phyloP scores from a whole-genome alignment of 2,329 filamentous ascomycete genomes.

The Beauveria bassiana region DNA sequence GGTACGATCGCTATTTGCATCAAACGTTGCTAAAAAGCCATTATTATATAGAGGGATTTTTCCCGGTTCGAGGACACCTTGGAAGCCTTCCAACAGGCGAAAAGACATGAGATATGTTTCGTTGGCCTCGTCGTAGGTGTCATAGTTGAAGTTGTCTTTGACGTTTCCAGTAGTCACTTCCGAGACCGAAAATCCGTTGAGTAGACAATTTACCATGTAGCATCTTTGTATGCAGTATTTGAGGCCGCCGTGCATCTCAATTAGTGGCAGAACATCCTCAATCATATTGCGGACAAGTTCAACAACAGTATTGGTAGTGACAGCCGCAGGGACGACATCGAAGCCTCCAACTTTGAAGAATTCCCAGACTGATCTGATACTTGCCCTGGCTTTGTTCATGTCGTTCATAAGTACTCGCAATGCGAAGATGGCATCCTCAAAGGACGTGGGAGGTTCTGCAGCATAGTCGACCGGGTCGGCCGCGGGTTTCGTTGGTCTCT shows the following conservation, averaged over 20 bases:
- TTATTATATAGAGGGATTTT: slow-evolving; percentile 13
- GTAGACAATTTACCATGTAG: background rate
- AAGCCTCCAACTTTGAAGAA: slow-evolving; percentile 22
- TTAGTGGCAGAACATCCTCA: background rate
- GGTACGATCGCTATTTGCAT: slow-evolving; percentile 21
- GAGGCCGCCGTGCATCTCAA: background rate
- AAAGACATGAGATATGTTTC: slow-evolving; percentile 18
- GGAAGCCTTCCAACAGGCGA: slow-evolving; percentile 18
- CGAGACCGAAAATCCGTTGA: background rate
- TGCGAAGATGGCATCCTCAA: background rate
- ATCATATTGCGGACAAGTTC: slow-evolving; percentile 19
- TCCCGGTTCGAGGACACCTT: slow-evolving; percentile 16
- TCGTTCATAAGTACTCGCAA: background rate
- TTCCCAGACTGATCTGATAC: slow-evolving; percentile 15
- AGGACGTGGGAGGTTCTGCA: background rate
- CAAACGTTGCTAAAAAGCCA: slow-evolving; percentile 23
- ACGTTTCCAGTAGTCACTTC: slow-evolving; percentile 8
- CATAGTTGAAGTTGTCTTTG: slow-evolving; percentile 18
- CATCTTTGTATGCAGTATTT: background rate
- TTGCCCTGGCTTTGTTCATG: background rate
- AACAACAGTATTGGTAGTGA: slow-evolving; percentile 24
- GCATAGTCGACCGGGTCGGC: slow-evolving; percentile 19
- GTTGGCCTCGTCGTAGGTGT: slow-evolving; percentile 20
- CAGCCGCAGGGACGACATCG: slow-evolving; percentile 23
- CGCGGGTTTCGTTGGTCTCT: slow-evolving; percentile 23